Percentiles rank a stretch among this genome's conserved stretches.
Conservation (phyloP, 306 rosid genomes). For the Sesbania bispinosa region DNA sequence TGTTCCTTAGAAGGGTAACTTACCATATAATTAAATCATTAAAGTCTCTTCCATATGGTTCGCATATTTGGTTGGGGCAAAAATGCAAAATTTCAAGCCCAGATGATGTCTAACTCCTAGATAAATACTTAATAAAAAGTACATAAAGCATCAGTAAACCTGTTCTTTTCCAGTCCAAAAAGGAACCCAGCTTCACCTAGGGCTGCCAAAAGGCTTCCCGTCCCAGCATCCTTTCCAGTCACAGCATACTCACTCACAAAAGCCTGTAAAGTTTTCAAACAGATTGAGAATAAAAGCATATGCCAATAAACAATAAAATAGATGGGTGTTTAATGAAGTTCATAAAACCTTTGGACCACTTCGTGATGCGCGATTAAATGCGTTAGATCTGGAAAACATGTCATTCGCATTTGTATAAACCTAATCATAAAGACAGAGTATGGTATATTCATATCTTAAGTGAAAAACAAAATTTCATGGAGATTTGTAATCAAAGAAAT, state of each 20-base stretch:
- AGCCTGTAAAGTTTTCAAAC: constrained; percentile 53
- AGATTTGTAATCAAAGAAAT: constrained; percentile 13
- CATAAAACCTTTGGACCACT: constrained; percentile 39
- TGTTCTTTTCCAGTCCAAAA: constrained; percentile 84
- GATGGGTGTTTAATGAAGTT: constrained; percentile 1
- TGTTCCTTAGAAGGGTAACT: neutral
- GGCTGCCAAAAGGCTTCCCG: constrained; percentile 86
- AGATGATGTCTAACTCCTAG: neutral
- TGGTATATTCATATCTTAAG: constrained; percentile 6
- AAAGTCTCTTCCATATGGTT: neutral
- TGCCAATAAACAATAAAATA: neutral
- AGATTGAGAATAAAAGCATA: constrained; percentile 3
- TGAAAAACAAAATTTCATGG: neutral
- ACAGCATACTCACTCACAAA: constrained; percentile 98
- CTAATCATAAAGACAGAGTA: constrained; percentile 36
- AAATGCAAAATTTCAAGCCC: neutral
- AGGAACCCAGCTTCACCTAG: constrained; percentile 88
- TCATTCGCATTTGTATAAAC: constrained; percentile 65
- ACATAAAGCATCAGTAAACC: constrained; percentile 38
- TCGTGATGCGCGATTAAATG: constrained; percentile 55
- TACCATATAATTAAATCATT: neutral
- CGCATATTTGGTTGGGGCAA: neutral
- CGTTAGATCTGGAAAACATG: constrained; percentile 58
- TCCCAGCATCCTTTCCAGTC: constrained; percentile 64
- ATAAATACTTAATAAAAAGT: neutral